Evolutionary conservation across 495 filamentous ascomycete genomes (phyloP).

Genomic region (Penicillium ochrochloron): DNA sequence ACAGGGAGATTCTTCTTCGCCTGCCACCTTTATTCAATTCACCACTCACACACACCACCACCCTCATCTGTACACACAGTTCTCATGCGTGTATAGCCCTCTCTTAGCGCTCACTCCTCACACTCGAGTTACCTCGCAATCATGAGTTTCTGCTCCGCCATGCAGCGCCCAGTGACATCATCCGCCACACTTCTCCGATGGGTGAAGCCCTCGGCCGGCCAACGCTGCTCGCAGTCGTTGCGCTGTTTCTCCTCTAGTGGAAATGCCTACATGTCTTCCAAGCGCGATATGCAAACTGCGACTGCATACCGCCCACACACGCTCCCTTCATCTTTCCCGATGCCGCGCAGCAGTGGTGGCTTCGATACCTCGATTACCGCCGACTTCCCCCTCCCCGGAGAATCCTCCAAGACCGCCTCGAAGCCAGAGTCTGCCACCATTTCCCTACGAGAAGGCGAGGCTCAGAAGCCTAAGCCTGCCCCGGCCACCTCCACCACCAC

Average conservation of each 20-base stretch:
- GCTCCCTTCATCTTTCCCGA: constrained; percentile 62
- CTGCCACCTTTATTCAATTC: not conserved
- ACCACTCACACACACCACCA: constrained; percentile 2
- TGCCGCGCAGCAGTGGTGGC: constrained; percentile 67
- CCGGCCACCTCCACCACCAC: constrained; percentile 24
- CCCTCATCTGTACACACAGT: constrained; percentile 16
- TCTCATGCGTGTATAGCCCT: constrained; percentile 25
- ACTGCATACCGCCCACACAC: constrained; percentile 78
- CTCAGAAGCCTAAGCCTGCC: constrained; percentile 60
- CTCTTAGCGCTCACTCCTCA: constrained; percentile 15
- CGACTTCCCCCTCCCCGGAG: constrained; percentile 37
- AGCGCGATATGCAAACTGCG: constrained; percentile 71
- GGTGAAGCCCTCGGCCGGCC: constrained; percentile 47
- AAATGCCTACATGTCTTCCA: constrained; percentile 58
- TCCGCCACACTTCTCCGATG: constrained; percentile 59
- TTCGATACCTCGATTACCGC: constrained; percentile 73
- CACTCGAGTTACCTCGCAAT: constrained; percentile 30
- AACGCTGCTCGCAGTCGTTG: constrained; percentile 53
- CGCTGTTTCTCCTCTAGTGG: constrained; percentile 70
- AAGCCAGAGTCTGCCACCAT: constrained; percentile 32
- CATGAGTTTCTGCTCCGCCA: constrained; percentile 44
- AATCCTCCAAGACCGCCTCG: constrained; percentile 27
- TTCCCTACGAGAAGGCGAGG: constrained; percentile 63
- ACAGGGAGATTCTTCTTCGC: constrained; percentile 20
- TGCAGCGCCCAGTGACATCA: constrained; percentile 55